These are phyloP conservation scores for Cajanus cajan DNA, from an alignment of 306 rosid species.

Conservation along the genomic window DNA sequence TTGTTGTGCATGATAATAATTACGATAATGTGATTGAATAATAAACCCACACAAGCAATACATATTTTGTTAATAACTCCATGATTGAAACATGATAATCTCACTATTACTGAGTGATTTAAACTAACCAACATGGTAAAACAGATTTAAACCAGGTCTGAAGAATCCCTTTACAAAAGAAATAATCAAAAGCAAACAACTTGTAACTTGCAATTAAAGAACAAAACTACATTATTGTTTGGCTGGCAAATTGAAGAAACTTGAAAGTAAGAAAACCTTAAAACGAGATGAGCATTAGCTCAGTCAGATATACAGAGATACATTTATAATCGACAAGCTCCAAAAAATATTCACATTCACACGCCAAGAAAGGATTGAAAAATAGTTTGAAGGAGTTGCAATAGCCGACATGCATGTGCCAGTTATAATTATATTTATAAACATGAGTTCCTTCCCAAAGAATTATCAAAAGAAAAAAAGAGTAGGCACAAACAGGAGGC, in stretches of 20 bases:
- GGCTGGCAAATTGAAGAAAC: background rate
- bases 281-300: background rate
- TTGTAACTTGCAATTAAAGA: background rate
- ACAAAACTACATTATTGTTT: background rate
- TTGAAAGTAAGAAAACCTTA: background rate
- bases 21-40: background rate
- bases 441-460: background rate
- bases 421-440: background rate
- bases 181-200: background rate
- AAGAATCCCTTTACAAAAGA: background rate
- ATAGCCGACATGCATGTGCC: too few species aligned
- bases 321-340: background rate
- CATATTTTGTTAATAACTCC: background rate
- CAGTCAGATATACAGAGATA: background rate
- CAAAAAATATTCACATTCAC: background rate
- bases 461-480: slow-evolving; percentile 10
- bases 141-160: background rate
- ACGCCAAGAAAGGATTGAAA: background rate
- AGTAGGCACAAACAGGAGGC: background rate
- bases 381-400: background rate
- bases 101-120: background rate
- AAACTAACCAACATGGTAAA: background rate
- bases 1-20: background rate
- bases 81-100: background rate
- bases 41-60: background rate